These are phyloP conservation scores for Auricularia sp. DNA, from an alignment of 768 basidiomycete species.

Conservation along the genomic window DNA sequence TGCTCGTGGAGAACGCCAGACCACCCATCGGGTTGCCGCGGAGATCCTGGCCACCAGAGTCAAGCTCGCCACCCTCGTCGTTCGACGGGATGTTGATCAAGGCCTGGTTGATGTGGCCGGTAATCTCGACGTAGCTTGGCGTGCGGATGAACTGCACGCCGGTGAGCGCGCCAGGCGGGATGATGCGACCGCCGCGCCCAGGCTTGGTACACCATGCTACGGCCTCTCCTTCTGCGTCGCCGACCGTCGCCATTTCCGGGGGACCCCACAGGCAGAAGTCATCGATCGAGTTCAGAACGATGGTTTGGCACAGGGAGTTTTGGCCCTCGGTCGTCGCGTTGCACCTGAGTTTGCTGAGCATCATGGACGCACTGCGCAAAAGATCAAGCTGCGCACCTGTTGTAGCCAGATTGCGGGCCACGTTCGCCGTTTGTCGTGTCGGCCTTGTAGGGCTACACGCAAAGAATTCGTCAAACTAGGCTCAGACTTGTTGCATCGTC, in stretches of 20 bases:
- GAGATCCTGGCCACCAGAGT: conserved; percentile 27
- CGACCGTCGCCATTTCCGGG: conserved; percentile 39
- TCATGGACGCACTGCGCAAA: no score
- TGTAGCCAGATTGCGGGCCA: conserved; percentile 8
- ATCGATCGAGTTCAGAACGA: not conserved
- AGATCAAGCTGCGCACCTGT: no score
- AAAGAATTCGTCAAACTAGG: not conserved
- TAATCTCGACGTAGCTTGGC: conserved; percentile 47
- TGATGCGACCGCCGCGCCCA: conserved; percentile 56
- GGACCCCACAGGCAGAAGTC: conserved; percentile 64
- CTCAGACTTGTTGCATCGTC: not conserved
- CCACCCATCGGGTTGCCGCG: conserved; percentile 26
- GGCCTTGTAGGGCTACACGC: conserved; percentile 6
- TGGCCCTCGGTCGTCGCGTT: conserved; percentile 3
- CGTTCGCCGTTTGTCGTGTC: conserved; percentile 10
- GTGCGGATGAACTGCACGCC: conserved; percentile 59
- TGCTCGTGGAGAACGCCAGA: conserved; percentile 31
- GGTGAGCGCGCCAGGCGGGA: conserved; percentile 49
- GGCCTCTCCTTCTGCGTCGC: conserved; percentile 55
- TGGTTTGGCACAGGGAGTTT: conserved; percentile 5
- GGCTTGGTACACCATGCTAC: conserved; percentile 73
- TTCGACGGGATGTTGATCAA: conserved; percentile 36
- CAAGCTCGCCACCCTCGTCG: conserved; percentile 20
- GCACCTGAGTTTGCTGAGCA: not conserved
- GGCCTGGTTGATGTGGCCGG: conserved; percentile 56